Base-by-base conservation (phyloP, 306 rosid genomes). In the Canavalia gladiata region DNA sequence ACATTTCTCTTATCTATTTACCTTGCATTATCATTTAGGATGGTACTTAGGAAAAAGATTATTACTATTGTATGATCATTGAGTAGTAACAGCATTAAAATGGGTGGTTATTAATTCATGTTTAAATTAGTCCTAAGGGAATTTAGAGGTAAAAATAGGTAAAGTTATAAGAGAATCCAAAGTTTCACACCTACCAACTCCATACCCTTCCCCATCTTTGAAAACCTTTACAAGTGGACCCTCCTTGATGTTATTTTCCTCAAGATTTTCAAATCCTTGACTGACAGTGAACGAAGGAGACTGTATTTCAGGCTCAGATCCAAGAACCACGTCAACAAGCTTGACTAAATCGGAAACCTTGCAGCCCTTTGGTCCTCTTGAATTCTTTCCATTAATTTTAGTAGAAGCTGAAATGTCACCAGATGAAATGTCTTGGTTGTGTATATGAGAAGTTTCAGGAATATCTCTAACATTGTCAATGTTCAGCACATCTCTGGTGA, bases 201-300 rank as follows among this genome's bases (percentile, higher is more conserved):
- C 25, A 18, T 18, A 18, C 25, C 25, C 0, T 18, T 18, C 25
- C 25, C 25, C 25, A 18, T 18, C 25, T 18, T 18, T 18, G 25
- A 56, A 65, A 76, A 96, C 99, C 99, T 96, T 98, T 7, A 96
- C 90, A 78, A 85, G 92, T 28, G 94, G 90, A 77, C 98, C 98
- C 83, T 93, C 97, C 87, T 86, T 87, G 83, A 96, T 84, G 84
- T 65, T 75, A 43, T 55, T 87, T 83, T 86, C 88, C 25, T 80
- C 87, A 29, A 83, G 82, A 82, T 74, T 85, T 84, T 81, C 92
- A 84, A 68, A 76, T 47, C 80, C 87, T 64, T 80, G 80, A 70
- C 56, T 83, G 80, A 78, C 70, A 57, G 57, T 33, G 6, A 72
- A 83, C 54, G 81, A 83, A 59, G 81, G 63, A 68, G 82, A 76